Evolutionary conservation across 352 stramenopile genomes (phyloP), one percentile per base, ranked within the genome.

Genomic region (Phytophthora pseudosyringae): DNA sequence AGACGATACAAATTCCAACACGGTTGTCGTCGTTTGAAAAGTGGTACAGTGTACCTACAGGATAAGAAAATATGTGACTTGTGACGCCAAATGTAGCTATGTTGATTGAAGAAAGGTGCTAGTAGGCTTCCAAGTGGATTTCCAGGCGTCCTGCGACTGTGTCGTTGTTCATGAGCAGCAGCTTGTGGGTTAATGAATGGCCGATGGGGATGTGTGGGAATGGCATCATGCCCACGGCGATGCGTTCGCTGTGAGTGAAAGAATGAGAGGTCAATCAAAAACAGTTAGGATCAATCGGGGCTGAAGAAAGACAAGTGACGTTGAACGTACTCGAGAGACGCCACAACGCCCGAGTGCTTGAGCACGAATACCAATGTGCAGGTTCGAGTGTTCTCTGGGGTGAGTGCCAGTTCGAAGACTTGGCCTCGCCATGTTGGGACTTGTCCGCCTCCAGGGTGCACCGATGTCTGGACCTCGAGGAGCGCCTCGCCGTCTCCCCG

Each of bases 351-450:
- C 2, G 67, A 74, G 33, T 71, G 53, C 25, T 71, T 74, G 6
- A 74, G 53, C 21, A 67, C 50, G 39, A 74, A 74, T 6, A 74
- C 67, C 44, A 74, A 51, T 0, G 67, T 74, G 49, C 67, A 71
- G 11, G 44, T 67, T 18, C 50, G 52, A 12, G 56, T 59, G 18
- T 74, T 52, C 21, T 71, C 60, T 4, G 33, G 11, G 12, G 67
- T 61, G 3, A 74, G 54, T 25, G 62, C 67, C 29, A 74, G 18
- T 21, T 74, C 61, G 25, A 74, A 74, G n/a, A 71, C 54, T 25
- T 74, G 60, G 4, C 54, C 62, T 38, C 38, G 26, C 67, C 67
- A 74, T 3, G 54, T 71, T 10, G 67, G 67, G 10, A 52, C 48
- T 57, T 67, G 48, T 3, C 67, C 67, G 2, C 67, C 67, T 50